Evolutionary conservation across 169 alveolate species (phyloP).

Genomic region (Theileria parva): DNA sequence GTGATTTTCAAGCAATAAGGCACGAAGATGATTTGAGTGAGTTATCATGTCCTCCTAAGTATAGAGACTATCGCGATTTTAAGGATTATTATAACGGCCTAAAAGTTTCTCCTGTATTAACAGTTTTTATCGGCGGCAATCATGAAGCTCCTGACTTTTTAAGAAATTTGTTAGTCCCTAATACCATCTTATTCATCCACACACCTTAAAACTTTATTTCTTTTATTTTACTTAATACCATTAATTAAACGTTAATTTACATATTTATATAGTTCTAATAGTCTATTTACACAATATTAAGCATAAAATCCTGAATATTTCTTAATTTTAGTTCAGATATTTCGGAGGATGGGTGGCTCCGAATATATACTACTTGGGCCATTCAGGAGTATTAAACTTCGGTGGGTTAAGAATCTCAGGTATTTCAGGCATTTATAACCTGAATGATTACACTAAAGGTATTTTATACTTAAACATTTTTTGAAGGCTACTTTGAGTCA

Average conservation of each 20-base stretch:
- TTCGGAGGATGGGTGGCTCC: slow-evolving; percentile 99
- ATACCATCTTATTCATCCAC: background rate
- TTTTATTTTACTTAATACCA: background rate
- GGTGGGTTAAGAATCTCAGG: slow-evolving; percentile 91
- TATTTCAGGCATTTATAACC: slow-evolving; percentile 91
- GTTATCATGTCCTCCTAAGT: slow-evolving; percentile 90
- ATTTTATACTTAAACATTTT: background rate
- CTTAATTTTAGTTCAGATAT: slow-evolving; percentile 38
- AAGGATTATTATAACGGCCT: slow-evolving; percentile 86
- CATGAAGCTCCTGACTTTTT: slow-evolving; percentile 95
- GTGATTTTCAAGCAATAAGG: slow-evolving; percentile 95
- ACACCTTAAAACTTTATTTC: background rate
- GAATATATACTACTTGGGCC: slow-evolving; percentile 94
- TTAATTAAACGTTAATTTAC: background rate
- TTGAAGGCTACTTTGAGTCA: slow-evolving; percentile 85
- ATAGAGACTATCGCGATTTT: slow-evolving; percentile 89
- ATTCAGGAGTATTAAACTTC: slow-evolving; percentile 87
- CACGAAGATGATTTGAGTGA: slow-evolving; percentile 85
- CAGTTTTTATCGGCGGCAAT: slow-evolving; percentile 97
- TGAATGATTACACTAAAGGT: slow-evolving; percentile 79
- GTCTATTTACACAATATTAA: background rate
- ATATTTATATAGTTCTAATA: background rate
- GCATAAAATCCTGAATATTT: background rate
- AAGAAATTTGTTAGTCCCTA: slow-evolving; percentile 79
- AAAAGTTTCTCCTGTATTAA: slow-evolving; percentile 88